A percentile compares a stretch with the other conserved stretches of the same genome.
These are phyloP conservation scores for Talaromyces islandicus DNA, from an alignment of 2,329 filamentous ascomycete species.

Conservation along the genomic window DNA sequence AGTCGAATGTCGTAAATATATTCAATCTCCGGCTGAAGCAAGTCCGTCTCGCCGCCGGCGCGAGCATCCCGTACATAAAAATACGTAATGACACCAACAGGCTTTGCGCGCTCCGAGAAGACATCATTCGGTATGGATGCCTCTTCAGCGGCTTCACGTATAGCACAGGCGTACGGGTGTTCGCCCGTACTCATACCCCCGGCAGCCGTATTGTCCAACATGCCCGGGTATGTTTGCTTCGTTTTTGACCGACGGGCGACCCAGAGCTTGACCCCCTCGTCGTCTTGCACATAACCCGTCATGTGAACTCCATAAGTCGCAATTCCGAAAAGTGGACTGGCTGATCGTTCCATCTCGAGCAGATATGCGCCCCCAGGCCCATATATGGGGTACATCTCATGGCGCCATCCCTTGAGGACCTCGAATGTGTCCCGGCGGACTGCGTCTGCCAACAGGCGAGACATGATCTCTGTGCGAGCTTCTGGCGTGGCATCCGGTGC, in stretches of 20 bases:
- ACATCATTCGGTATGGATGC: constrained; percentile 68
- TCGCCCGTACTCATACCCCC: constrained; percentile 79
- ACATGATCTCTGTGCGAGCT: constrained; percentile 55
- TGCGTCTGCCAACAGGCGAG: constrained; percentile 60
- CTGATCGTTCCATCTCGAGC: constrained; percentile 71
- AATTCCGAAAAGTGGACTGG: constrained; percentile 66
- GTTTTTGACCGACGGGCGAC: constrained; percentile 66
- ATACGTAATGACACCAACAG: constrained; percentile 73
- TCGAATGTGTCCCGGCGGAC: constrained; percentile 65
- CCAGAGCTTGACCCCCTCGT: constrained; percentile 68
- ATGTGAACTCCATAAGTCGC: constrained; percentile 77
- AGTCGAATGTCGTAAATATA: constrained; percentile 88
- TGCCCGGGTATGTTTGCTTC: constrained; percentile 85
- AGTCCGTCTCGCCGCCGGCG: constrained; percentile 71
- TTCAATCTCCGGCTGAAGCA: constrained; percentile 86
- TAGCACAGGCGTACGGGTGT: constrained; percentile 69
- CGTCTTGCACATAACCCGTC: constrained; percentile 60
- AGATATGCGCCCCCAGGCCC: constrained; percentile 52
- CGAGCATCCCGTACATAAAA: constrained; percentile 70
- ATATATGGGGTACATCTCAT: constrained; percentile 77
- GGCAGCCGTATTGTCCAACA: constrained; percentile 92
- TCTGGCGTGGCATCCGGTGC: constrained; percentile 52
- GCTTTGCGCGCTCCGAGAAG: constrained; percentile 55
- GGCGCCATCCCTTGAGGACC: constrained; percentile 70
- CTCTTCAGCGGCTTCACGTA: constrained; percentile 85